These are phyloP conservation scores for Schizophyllum commune DNA, from an alignment of 1,284 basidiomycete species.

Conservation along the genomic window DNA sequence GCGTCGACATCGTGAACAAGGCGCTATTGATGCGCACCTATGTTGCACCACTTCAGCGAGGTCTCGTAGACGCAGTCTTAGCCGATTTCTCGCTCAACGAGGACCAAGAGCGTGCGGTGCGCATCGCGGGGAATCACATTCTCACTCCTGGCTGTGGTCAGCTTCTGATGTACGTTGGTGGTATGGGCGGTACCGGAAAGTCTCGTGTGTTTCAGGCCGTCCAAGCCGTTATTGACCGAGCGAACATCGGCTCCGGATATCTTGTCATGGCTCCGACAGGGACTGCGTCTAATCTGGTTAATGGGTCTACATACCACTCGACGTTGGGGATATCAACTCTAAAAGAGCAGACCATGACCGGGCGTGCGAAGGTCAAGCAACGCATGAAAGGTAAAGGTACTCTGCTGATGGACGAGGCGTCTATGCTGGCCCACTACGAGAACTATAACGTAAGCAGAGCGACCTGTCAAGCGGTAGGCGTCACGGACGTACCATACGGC, in stretches of 20 bases:
- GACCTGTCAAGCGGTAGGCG: constrained; percentile 6
- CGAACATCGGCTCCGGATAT: constrained; percentile 20
- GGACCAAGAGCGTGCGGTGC: constrained; percentile 26
- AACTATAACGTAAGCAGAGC: constrained; percentile 9
- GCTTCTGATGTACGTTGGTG: constrained; percentile 28
- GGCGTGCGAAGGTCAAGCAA: background rate
- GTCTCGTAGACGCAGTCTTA: background rate
- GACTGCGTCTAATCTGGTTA: constrained; percentile 25
- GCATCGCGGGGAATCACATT: constrained; percentile 24
- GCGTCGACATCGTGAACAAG: background rate
- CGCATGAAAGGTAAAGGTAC: constrained; percentile 14
- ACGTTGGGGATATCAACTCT: constrained; percentile 16
- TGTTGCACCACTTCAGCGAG: background rate
- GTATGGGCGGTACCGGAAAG: constrained; percentile 31
- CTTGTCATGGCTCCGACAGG: constrained; percentile 29
- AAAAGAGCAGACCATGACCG: background rate
- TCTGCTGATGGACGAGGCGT: constrained; percentile 20
- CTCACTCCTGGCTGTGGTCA: constrained; percentile 10
- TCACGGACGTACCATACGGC: constrained; percentile 17
- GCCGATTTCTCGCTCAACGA: constrained; percentile 15
- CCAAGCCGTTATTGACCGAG: constrained; percentile 16
- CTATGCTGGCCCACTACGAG: constrained; percentile 16
- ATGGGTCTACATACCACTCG: constrained; percentile 31
- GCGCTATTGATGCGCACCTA: background rate
- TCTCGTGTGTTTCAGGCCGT: constrained; percentile 24